Evolutionary conservation across 2,329 filamentous ascomycete species (phyloP).

Genomic region (Neoascochyta sp.): DNA sequence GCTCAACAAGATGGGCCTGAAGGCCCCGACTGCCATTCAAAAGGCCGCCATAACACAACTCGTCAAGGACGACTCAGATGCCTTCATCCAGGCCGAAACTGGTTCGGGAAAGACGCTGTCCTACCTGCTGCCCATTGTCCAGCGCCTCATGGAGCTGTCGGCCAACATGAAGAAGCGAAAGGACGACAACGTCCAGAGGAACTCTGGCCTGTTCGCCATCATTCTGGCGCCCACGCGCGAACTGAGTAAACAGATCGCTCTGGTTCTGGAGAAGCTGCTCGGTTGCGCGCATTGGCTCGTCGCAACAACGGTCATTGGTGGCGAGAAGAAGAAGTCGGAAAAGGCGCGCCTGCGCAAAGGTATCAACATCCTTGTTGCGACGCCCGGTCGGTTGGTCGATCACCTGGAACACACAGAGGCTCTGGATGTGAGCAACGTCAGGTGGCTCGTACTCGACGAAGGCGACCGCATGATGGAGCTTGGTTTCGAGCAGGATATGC

Average conservation of each 20-base stretch:
- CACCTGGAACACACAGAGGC: conserved; percentile 90
- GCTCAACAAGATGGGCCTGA: conserved; percentile 78
- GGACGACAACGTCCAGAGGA: conserved; percentile 61
- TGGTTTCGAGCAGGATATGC: conserved; percentile 91
- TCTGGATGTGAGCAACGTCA: conserved; percentile 79
- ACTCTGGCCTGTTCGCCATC: conserved; percentile 89
- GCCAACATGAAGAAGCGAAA: conserved; percentile 46
- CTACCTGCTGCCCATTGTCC: conserved; percentile 89
- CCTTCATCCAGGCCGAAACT: conserved; percentile 94
- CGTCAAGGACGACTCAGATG: conserved; percentile 76
- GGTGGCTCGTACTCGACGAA: conserved; percentile 93
- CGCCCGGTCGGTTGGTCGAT: conserved; percentile 84
- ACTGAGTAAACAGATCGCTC: conserved; percentile 87
- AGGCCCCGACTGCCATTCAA: conserved; percentile 91
- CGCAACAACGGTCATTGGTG: conserved; percentile 75
- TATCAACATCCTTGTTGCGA: conserved; percentile 92
- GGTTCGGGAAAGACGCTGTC: conserved; percentile 96
- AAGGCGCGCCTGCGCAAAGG: conserved; percentile 93
- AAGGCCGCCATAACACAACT: conserved; percentile 81
- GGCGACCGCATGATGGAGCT: conserved; percentile 98
- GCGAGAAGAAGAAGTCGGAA: conserved; percentile 73
- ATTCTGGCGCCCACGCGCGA: conserved; percentile 93
- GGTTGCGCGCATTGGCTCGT: conserved; percentile 94
- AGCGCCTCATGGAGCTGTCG: conserved; percentile 76
- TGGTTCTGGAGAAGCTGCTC: conserved; percentile 78